Evolutionary conservation across 2,329 filamentous ascomycete genomes (phyloP).

Genomic region (Pezicula neosporulosa): DNA sequence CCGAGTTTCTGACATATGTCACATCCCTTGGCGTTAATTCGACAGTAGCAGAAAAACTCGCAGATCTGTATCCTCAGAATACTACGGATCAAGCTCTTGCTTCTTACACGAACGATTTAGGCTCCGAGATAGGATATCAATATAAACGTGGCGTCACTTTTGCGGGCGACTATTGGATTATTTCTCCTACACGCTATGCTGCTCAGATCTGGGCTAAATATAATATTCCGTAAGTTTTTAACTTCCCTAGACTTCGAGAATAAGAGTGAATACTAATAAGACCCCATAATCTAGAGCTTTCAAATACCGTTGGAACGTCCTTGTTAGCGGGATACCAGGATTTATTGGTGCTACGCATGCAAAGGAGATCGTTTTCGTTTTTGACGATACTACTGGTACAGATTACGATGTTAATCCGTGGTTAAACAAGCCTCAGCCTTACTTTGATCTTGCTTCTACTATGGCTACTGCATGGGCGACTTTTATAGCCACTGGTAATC

Average conservation of each 20-base stretch:
- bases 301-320: conserved; percentile 40
- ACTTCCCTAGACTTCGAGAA: background rate
- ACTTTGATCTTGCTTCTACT: background rate
- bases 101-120: background rate
- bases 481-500: conserved; percentile 1
- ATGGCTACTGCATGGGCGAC: conserved; percentile 3
- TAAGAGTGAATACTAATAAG: background rate
- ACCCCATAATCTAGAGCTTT: conserved; percentile 12
- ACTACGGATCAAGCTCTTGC: background rate
- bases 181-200: background rate
- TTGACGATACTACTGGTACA: conserved; percentile 44
- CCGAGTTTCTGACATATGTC: background rate
- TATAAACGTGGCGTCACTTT: conserved; percentile 1
- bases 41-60: background rate
- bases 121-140: background rate
- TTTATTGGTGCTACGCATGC: conserved; percentile 30
- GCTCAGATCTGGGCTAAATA: background rate
- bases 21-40: background rate
- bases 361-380: conserved; percentile 48
- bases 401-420: conserved; percentile 39
- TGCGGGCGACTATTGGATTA: background rate
- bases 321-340: conserved; percentile 23
- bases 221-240: background rate
- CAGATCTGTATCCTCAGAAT: background rate
- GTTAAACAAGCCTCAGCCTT: background rate